phyloP scores from a whole-genome alignment of 2,329 filamentous ascomycete species.

The Diplocarpon rosae region DNA sequence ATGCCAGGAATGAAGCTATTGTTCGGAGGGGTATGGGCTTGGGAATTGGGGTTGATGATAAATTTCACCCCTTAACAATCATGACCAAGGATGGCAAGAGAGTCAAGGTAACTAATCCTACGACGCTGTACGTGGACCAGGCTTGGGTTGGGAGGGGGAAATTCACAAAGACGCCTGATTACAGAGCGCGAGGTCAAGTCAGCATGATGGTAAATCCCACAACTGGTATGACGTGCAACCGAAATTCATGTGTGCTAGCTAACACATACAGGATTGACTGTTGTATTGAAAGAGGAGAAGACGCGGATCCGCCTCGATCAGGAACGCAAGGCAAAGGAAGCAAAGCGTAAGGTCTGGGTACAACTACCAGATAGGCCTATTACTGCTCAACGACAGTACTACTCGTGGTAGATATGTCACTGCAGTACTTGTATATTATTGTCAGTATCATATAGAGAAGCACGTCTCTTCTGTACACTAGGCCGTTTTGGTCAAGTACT shows the following conservation, averaged over 20 bases:
- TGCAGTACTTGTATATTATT: slow-evolving; percentile 5
- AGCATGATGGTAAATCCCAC: slow-evolving; percentile 59
- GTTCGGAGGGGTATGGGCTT: slow-evolving; percentile 79
- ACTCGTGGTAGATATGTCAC: slow-evolving; percentile 59
- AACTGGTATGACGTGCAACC: slow-evolving; percentile 50
- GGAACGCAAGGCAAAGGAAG: slow-evolving; percentile 66
- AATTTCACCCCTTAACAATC: slow-evolving; percentile 43
- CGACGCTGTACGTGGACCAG: slow-evolving; percentile 81
- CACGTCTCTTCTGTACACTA: not conserved
- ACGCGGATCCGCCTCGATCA: slow-evolving; percentile 72
- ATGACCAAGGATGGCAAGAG: slow-evolving; percentile 65
- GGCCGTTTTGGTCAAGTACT: no score
- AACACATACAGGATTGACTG: slow-evolving; percentile 47
- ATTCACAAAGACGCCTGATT: slow-evolving; percentile 47
- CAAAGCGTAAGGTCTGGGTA: slow-evolving; percentile 70
- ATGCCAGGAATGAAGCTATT: slow-evolving; percentile 72
- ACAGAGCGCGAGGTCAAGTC: slow-evolving; percentile 64
- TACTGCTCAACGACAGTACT: slow-evolving; percentile 76
- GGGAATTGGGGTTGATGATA: slow-evolving; percentile 25
- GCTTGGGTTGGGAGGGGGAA: slow-evolving; percentile 81
- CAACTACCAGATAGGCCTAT: slow-evolving; percentile 80
- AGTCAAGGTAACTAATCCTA: slow-evolving; percentile 60
- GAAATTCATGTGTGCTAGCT: not conserved
- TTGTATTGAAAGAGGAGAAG: slow-evolving; percentile 88
- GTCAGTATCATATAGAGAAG: slow-evolving; percentile 3